Base-by-base conservation (phyloP, 768 basidiomycete species). In the Royoungia palumana region DNA sequence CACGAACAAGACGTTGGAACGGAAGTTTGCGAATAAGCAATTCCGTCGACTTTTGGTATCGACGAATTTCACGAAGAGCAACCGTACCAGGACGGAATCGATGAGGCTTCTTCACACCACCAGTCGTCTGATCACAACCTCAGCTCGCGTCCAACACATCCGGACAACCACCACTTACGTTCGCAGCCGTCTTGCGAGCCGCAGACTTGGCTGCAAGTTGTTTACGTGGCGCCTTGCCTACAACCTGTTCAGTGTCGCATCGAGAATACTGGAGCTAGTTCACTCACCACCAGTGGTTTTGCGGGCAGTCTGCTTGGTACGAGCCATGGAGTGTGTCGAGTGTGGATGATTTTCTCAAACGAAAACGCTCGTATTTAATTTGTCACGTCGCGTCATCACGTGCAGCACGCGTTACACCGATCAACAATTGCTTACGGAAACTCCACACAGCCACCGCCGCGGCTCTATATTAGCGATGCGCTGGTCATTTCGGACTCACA, bases 71-170 rank as follows among this genome's bases (percentile, higher is more conserved):
- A 73, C 88, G 86, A 58, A 91, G 85, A 56, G 89, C 88, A 64
- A 90, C 89, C 43, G 89, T 90, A 73, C 89, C 80, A 44, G 81
- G 81, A 59, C 81, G 74, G 79, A 87, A 89, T 55, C 87, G 79
- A 79, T 90, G 88, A 56, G 87, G 89, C 78, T 91, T 92, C 86
- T 91, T 91, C 56, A 91, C 88, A 79, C 89, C 89, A 75, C 88
- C 89, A 59, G 89, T 80, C 37, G 83, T 71, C 67, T 75, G 72
- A 54, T 43, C 2, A 16, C 46, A 10, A 10, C 12, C 50, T 36
- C 19, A 51, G 24, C 14, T 14, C 30, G 5, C 12, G 14, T 32
- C 6, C 16, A 17, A 17, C 0, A 6, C 1, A 25, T 45, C 12
- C n/a, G 45, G 2, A 30, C 30, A 43, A 13, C 5, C 56, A 36